Conservation (phyloP, 192 early-diverging fungal species). For the Polychytrium aggregatum region DNA sequence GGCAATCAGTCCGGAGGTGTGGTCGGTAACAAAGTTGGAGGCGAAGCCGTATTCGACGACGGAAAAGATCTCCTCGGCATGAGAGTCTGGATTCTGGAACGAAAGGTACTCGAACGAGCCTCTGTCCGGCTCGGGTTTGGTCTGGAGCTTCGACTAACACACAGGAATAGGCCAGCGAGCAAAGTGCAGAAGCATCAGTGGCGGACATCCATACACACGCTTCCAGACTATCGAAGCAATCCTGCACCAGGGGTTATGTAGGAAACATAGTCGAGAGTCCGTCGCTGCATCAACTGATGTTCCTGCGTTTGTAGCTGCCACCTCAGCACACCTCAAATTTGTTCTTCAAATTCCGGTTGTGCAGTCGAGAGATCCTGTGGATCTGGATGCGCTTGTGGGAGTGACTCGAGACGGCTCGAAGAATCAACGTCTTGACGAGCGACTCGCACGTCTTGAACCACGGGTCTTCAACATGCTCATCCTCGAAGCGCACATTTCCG, state of each 20-base stretch:
- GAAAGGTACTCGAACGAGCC: conserved; percentile 25
- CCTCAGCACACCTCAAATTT: conserved; percentile 31
- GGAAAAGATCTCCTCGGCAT: conserved; percentile 27
- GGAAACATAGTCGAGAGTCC: no score
- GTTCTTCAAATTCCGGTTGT: conserved; percentile 34
- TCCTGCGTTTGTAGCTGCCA: no score
- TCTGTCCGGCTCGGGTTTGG: not conserved
- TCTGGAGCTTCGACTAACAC: not conserved
- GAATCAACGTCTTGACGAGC: conserved; percentile 30
- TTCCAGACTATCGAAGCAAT: not conserved
- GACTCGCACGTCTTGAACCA: conserved; percentile 35
- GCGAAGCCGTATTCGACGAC: conserved; percentile 34
- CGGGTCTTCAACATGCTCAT: conserved; percentile 31
- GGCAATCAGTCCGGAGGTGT: not conserved
- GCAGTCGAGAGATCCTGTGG: conserved; percentile 39
- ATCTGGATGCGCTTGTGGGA: conserved; percentile 25
- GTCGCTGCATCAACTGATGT: no score
- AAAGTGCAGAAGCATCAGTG: no score
- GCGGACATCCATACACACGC: no score
- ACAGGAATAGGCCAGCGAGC: conserved; percentile 1
- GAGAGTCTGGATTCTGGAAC: conserved; percentile 12
- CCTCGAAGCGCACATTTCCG: conserved; percentile 52
- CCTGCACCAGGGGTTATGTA: not conserved
- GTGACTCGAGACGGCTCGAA: conserved; percentile 10
- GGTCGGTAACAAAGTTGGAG: not conserved